These are phyloP conservation scores for Crepidotus variabilis DNA, from an alignment of 768 basidiomycete species.

Conservation along the genomic window DNA sequence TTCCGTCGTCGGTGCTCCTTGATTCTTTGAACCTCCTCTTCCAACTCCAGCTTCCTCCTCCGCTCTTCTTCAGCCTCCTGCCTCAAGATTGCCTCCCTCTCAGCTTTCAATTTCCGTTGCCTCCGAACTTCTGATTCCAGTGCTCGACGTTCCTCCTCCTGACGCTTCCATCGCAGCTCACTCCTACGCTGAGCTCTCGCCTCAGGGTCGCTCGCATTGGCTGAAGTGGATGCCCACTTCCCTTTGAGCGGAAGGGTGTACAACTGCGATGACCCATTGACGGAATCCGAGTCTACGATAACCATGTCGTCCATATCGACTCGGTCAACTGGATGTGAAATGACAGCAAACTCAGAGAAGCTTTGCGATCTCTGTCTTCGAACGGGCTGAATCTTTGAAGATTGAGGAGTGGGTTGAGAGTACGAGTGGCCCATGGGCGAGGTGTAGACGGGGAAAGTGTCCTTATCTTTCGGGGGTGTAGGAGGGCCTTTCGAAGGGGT, in stretches of 20 bases:
- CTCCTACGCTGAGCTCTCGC: slow-evolving; percentile 28
- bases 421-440: slow-evolving; percentile 11
- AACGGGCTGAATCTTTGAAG: slow-evolving; percentile 1
- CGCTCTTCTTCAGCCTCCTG: slow-evolving; percentile 43
- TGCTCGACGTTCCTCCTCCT: slow-evolving; percentile 41
- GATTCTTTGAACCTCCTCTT: slow-evolving; percentile 36
- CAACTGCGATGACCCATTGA: slow-evolving; percentile 5
- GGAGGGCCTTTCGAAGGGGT: slow-evolving; percentile 26
- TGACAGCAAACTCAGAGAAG: slow-evolving; percentile 38
- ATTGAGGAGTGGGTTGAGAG: slow-evolving; percentile 10
- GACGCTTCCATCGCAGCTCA: slow-evolving; percentile 28
- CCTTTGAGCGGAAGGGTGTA: slow-evolving; percentile 26
- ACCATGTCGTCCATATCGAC: slow-evolving; percentile 23
- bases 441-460: slow-evolving; percentile 14
- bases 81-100: slow-evolving; percentile 39
- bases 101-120: slow-evolving; percentile 33
- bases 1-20: slow-evolving; percentile 33
- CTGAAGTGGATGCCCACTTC: slow-evolving; percentile 31
- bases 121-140: slow-evolving; percentile 40
- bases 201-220: slow-evolving; percentile 24
- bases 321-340: slow-evolving; percentile 27
- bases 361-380: slow-evolving; percentile 28
- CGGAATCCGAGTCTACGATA: slow-evolving; percentile 16
- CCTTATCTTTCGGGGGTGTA: slow-evolving; percentile 43
- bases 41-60: slow-evolving; percentile 32